A percentile compares a stretch with the other conserved stretches of the same genome.
phyloP scores from a whole-genome alignment of 768 basidiomycete genomes.

The Lactarius tabidus region DNA sequence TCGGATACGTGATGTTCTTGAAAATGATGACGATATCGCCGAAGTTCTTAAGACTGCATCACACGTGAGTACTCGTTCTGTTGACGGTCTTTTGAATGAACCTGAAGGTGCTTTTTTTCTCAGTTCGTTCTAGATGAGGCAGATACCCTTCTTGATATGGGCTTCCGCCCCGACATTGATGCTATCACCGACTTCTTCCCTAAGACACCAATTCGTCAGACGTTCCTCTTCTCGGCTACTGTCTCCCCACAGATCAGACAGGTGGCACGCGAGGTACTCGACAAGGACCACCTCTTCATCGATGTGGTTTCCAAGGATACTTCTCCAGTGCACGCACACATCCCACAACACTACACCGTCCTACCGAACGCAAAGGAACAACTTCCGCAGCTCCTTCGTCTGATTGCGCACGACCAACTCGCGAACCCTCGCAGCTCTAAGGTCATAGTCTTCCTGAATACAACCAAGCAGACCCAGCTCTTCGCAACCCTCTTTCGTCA shows the following conservation, averaged over 20 bases:
- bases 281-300: constrained; percentile 62
- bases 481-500: constrained; percentile 59
- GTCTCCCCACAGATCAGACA: constrained; percentile 68
- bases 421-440: constrained; percentile 62
- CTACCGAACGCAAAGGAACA: constrained; percentile 63
- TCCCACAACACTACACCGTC: constrained; percentile 80
- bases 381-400: constrained; percentile 70
- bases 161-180: constrained; percentile 84
- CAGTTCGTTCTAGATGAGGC: constrained; percentile 91
- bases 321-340: constrained; percentile 64
- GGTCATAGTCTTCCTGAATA: constrained; percentile 77
- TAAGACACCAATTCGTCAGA: constrained; percentile 64
- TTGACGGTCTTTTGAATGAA: constrained; percentile 11
- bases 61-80: constrained; percentile 43
- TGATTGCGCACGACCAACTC: constrained; percentile 88
- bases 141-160: constrained; percentile 88
- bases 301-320: constrained; percentile 62
- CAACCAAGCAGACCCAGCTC: constrained; percentile 81
- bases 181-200: constrained; percentile 65
- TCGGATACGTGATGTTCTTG: constrained; percentile 69
- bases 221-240: constrained; percentile 89
- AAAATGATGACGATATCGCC: constrained; percentile 52
- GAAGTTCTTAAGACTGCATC: constrained; percentile 51
- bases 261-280: constrained; percentile 58
- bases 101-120: background rate